Base-by-base conservation (phyloP, 1,284 basidiomycete species). In the Naganishia albida region DNA sequence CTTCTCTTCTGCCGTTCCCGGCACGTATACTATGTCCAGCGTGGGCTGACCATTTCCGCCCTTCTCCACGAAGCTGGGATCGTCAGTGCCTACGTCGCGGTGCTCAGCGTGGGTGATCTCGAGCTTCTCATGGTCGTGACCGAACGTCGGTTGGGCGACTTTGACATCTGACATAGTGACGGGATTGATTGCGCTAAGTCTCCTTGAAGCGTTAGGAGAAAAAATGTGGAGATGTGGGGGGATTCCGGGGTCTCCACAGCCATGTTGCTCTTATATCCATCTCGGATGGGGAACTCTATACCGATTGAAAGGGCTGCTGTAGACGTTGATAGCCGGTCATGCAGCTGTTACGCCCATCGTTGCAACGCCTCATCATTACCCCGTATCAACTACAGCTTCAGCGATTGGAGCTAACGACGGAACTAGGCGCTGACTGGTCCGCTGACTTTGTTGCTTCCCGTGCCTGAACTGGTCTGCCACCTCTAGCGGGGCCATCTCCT, bases 1-100 rank as follows among this genome's bases (percentile, higher is more conserved):
- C 68, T 68, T 73, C 69, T 81, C 79, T 67, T 77, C 78, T 0
- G 63, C 69, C 7, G 73, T 73, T n/a, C 69, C 72, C 13, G 72
- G 68, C 20, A 74, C 66, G 60, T 78, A 78, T 23, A 44, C 60
- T 51, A 65, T 62, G 8, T 62, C 66, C 13, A 40, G 50, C 40
- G 30, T 42, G 16, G 40, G 28, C 28, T 49, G 38, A 1, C 30
- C 51, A 16, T 56, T 20, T 3, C 46, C 30, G 10, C 52, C 63
- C 25, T 56, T 48, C 20, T 60, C 57, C 28, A 38, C 50, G n/a
- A 44, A 43, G 42, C 60, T 54, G 20, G 28, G 50, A 28, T 53
- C 38, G 60, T 63, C 60, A 8, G 30, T 54, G 3, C 20, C 3
- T 2, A 30, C 44, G 0, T 28, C 46, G 3, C n/a, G 40, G 26